Evolutionary conservation across 352 stramenopile species (phyloP).

Genomic region (Phytopythium vexans): DNA sequence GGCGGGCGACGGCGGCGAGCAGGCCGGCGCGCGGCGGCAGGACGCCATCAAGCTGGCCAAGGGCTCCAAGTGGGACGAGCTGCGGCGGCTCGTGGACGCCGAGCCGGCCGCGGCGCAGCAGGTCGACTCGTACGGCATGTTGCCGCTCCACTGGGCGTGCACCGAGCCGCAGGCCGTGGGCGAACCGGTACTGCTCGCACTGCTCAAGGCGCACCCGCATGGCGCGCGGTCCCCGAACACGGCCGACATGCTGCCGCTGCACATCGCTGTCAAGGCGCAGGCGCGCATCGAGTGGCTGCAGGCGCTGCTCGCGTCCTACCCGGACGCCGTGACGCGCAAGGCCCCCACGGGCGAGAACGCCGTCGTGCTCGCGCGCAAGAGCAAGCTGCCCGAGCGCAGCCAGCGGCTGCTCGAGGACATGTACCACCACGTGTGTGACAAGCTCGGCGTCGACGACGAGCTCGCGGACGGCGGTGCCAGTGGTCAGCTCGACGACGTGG

Average conservation of each 20-base stretch:
- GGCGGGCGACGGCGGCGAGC: slow-evolving; percentile 1
- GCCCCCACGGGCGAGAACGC: slow-evolving; percentile 69
- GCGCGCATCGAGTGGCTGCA: slow-evolving; percentile 87
- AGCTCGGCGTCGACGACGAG: slow-evolving; percentile 56
- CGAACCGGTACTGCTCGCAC: slow-evolving; percentile 63
- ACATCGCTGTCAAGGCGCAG: slow-evolving; percentile 87
- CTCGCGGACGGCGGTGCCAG: slow-evolving; percentile 43
- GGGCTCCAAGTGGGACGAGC: slow-evolving; percentile 75
- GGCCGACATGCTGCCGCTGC: slow-evolving; percentile 80
- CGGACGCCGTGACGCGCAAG: slow-evolving; percentile 79
- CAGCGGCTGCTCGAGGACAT: slow-evolving; percentile 83
- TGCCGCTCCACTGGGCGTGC: slow-evolving; percentile 86
- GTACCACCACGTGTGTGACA: slow-evolving; percentile 82
- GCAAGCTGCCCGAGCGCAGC: slow-evolving; percentile 48
- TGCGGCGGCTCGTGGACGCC: slow-evolving; percentile 67
- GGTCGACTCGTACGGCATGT: slow-evolving; percentile 83
- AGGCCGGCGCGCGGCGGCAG: slow-evolving; percentile 49
- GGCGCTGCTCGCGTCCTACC: slow-evolving; percentile 76
- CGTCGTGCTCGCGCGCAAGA: slow-evolving; percentile 67
- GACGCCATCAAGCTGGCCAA: slow-evolving; percentile 86
- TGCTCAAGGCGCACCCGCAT: slow-evolving; percentile 77
- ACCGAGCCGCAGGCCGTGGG: slow-evolving; percentile 78
- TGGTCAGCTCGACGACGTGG: not conserved
- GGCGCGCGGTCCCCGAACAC: slow-evolving; percentile 69
- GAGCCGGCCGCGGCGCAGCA: slow-evolving; percentile 70